phyloP scores from a whole-genome alignment of 73 alveolate genomes.

The Stentor coeruleus region DNA sequence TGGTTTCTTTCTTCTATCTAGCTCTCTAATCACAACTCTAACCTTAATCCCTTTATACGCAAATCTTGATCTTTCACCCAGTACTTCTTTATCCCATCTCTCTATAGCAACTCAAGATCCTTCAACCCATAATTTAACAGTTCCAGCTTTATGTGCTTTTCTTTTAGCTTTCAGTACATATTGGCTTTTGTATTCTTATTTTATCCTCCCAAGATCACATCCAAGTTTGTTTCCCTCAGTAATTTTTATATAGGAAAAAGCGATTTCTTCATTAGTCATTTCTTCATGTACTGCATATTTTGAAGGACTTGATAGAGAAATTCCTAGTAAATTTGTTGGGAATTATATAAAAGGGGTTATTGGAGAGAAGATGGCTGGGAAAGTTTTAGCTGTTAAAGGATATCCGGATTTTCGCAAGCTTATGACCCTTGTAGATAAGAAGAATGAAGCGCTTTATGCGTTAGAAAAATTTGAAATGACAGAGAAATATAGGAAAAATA shows the following conservation, averaged over 20 bases:
- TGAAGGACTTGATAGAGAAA: not conserved
- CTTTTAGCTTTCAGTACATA: not conserved
- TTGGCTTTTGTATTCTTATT: not conserved
- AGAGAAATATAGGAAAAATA: not conserved
- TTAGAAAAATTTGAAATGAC: not conserved
- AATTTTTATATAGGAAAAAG: conserved; percentile 3
- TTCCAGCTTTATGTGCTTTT: conserved; percentile 8
- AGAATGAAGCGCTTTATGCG: not conserved
- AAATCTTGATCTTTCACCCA: not conserved
- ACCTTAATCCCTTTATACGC: not conserved
- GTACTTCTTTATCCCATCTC: not conserved
- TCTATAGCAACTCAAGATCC: not conserved
- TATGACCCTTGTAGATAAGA: not conserved
- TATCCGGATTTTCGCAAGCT: not conserved
- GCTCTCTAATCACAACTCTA: not conserved
- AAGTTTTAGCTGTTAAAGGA: not conserved
- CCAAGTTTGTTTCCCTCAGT: not conserved
- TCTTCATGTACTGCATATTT: not conserved
- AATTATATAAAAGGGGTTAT: not conserved
- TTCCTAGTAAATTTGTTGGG: not conserved
- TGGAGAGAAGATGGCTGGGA: not conserved
- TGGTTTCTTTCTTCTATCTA: not conserved
- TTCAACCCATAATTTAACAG: not conserved
- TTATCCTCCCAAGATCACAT: not conserved
- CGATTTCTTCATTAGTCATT: not conserved